Conservation (phyloP, 495 filamentous ascomycete species). For the Mycothermus thermophilus region DNA sequence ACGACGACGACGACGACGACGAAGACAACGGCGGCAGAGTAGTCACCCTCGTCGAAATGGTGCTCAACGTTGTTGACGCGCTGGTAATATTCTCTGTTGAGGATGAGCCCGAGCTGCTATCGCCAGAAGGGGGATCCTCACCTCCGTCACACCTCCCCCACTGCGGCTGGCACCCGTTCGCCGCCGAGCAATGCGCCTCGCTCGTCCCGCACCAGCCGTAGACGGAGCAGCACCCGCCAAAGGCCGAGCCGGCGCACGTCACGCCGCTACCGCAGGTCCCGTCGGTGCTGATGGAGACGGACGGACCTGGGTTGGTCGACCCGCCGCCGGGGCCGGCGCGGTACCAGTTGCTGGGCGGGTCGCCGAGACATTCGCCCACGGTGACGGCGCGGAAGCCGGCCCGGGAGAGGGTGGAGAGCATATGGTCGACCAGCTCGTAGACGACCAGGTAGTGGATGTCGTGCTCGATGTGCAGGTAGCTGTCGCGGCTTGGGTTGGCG, state of each 20-base stretch:
- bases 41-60: too few species aligned
- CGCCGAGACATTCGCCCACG: conserved; percentile 60
- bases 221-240: conserved; percentile 29
- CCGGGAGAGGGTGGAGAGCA: conserved; percentile 43
- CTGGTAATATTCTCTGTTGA: too few species aligned
- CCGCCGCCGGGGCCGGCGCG: conserved; percentile 17
- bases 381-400: conserved; percentile 55
- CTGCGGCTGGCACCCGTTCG: conserved; percentile 23
- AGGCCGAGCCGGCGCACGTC: conserved; percentile 28
- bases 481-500: conserved; percentile 29
- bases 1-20: too few species aligned
- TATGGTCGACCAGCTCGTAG: conserved; percentile 61
- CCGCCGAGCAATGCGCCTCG: conserved; percentile 21
- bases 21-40: too few species aligned
- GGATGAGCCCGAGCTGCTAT: too few species aligned
- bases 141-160: conserved; percentile 24
- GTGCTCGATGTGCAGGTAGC: conserved; percentile 59
- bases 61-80: too few species aligned
- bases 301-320: conserved; percentile 1
- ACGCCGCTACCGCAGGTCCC: conserved; percentile 30
- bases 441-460: conserved; percentile 69
- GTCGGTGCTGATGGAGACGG: conserved; percentile 11
- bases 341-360: conserved; percentile 61
- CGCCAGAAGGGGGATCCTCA: too few species aligned
- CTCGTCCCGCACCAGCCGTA: conserved; percentile 26